Evolutionary conservation across 768 basidiomycete genomes (phyloP).

Genomic region (Neoboletus magnificus): DNA sequence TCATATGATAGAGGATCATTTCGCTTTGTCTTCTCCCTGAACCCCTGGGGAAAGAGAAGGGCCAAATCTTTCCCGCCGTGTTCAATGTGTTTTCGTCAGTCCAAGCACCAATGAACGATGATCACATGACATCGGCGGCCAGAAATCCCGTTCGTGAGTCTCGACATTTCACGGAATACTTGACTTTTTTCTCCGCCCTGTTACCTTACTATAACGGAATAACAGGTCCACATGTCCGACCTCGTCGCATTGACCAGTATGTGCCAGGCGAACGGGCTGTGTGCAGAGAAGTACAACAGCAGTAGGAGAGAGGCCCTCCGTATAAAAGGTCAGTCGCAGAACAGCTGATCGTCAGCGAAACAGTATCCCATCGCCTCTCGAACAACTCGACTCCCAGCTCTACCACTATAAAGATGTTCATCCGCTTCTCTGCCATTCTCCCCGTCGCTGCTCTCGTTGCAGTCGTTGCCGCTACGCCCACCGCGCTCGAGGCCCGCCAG

Average conservation of each 20-base stretch:
- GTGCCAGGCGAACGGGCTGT: neutral
- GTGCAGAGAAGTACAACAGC: neutral
- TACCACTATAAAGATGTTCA: slow-evolving; percentile 1
- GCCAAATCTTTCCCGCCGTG: neutral
- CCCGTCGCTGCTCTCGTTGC: slow-evolving; percentile 8
- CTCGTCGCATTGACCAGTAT: neutral
- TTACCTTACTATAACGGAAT: neutral
- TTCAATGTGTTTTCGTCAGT: neutral
- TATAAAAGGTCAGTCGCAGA: slow-evolving; percentile 7
- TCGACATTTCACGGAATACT: neutral
- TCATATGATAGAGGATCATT: neutral
- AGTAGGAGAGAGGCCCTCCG: neutral
- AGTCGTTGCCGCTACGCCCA: slow-evolving; percentile 2
- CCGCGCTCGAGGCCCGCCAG: neutral
- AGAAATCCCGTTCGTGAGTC: neutral
- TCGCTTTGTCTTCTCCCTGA: neutral
- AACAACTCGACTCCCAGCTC: neutral
- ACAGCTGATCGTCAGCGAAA: neutral
- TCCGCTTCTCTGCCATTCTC: slow-evolving; percentile 4
- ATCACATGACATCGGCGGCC: too few species aligned
- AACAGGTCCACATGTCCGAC: neutral
- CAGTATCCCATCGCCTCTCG: neutral
- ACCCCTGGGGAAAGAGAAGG: too few species aligned
- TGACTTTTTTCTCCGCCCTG: neutral
- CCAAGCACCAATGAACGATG: neutral